A percentile compares a stretch with the other conserved stretches of the same genome.
Conservation (phyloP, 1,139 yeast genomes). For the Pichia sp. region DNA sequence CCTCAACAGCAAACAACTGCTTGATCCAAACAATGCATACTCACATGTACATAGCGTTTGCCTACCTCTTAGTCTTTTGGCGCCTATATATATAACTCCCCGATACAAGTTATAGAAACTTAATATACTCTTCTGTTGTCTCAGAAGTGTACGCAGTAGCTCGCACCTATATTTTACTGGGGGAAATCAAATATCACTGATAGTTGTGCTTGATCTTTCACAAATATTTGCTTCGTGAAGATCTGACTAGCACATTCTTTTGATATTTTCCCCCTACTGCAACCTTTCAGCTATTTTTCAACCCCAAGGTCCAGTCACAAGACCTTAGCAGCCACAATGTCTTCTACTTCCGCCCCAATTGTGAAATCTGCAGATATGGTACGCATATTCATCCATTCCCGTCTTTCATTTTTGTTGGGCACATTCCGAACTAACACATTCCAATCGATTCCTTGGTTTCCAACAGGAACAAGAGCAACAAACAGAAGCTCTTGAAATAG, state of each 20-base stretch:
- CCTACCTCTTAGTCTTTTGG: not conserved
- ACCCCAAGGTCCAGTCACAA: no score
- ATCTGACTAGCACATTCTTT: no score
- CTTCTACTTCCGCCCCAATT: not conserved
- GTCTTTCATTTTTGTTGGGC: not conserved
- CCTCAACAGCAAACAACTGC: conserved; percentile 4
- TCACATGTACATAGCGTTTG: not conserved
- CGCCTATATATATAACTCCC: not conserved
- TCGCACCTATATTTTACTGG: not conserved
- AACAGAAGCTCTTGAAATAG: conserved; percentile 53
- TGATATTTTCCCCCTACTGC: not conserved
- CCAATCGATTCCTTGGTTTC: not conserved
- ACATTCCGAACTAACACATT: not conserved
- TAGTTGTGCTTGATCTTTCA: no score
- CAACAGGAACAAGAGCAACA: conserved; percentile 52
- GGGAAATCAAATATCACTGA: not conserved
- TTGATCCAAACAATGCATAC: not conserved
- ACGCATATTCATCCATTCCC: not conserved
- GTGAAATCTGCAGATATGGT: not conserved
- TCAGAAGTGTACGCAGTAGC: not conserved
- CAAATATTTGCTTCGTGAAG: no score
- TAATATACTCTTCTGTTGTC: not conserved
- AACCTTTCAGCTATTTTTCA: not conserved
- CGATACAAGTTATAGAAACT: not conserved
- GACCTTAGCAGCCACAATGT: not conserved